These are phyloP conservation scores for Calcarisporium arbuscula DNA, from an alignment of 2,329 filamentous ascomycete genomes.

Conservation along the genomic window DNA sequence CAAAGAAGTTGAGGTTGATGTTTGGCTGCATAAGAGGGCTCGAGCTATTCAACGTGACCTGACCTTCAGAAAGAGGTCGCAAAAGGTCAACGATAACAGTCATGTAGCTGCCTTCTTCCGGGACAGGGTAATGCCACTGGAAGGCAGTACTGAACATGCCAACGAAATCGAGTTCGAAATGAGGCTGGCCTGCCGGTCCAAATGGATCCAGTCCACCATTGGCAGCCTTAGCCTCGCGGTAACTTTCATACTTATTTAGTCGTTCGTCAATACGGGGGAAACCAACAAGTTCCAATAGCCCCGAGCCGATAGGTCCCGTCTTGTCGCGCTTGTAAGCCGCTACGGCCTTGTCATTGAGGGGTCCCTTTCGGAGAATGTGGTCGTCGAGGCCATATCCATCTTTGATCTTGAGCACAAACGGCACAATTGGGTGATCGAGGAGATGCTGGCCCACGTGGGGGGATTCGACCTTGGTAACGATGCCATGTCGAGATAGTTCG, in stretches of 20 bases:
- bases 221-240: constrained; percentile 32
- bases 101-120: constrained; percentile 40
- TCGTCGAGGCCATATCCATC: constrained; percentile 34
- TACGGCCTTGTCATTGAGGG: constrained; percentile 25
- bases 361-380: constrained; percentile 30
- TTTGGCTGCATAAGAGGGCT: constrained; percentile 52
- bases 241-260: constrained; percentile 41
- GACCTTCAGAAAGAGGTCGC: constrained; percentile 38
- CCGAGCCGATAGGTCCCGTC: constrained; percentile 31
- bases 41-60: constrained; percentile 48
- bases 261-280: constrained; percentile 52
- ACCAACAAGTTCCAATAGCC: constrained; percentile 45
- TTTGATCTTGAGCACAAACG: constrained; percentile 39
- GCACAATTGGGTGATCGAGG: constrained; percentile 53
- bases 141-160: constrained; percentile 46
- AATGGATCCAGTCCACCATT: constrained; percentile 46
- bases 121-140: constrained; percentile 39
- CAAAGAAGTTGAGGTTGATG: constrained; percentile 56
- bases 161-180: constrained; percentile 59
- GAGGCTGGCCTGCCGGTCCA: constrained; percentile 48
- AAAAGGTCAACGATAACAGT: constrained; percentile 49
- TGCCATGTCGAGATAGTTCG: constrained; percentile 47
- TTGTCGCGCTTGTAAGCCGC: constrained; percentile 29
- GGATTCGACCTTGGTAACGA: constrained; percentile 47
- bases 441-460: constrained; percentile 60